Base-by-base conservation (phyloP, 768 basidiomycete genomes). In the Neoboletus subvelutipes region DNA sequence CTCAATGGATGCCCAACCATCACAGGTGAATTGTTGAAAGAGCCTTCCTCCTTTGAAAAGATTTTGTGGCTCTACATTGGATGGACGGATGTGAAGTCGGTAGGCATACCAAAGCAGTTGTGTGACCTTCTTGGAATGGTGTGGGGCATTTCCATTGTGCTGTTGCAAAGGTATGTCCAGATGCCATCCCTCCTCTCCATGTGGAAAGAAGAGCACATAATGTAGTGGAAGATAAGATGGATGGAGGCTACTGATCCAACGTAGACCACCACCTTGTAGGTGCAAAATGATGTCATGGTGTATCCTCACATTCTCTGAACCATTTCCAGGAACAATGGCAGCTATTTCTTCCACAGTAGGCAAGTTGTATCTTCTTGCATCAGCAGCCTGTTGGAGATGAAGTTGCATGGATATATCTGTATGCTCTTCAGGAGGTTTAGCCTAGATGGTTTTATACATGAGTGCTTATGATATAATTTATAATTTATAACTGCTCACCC, bases 201-300 rank as follows among this genome's bases (percentile, higher is more conserved):
- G 18, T 4, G 78, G 75, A 67, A 80, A 80, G 2, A 82, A 66
- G 0, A 83, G 58, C 0, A 76, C 72, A 74, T 79, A 81, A 15
- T 79, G 74, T 1, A 81, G 65, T 0, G 77, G 60, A 0, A 58
- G 31, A 58, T 81, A 82, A 0, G 64, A 51, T 5, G 73, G 68
- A 57, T 77, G 64, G 0, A 66, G 52, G 2, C 81, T 70, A 54
- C 51, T 69, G 36, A 80, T 77, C 2, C 63, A 50, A 20, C 57
- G 28, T 4, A 79, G 56, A 2, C 55, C 61, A 41, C 67, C 68
- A 50, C 59, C 60, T n/a, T 65, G 56, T 0, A 65, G 47, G 4
- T 28, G 48, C 0, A 78, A 40, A 10, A 80, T 55, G 17, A 80
- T 77, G 41, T 82, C 78, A 4, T 67, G 34, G 18, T 57, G 22